A percentile compares a stretch with the other conserved stretches of the same genome.
These are phyloP conservation scores for Sphaerulina musiva DNA, from an alignment of 2,329 filamentous ascomycete genomes.

Conservation along the genomic window DNA sequence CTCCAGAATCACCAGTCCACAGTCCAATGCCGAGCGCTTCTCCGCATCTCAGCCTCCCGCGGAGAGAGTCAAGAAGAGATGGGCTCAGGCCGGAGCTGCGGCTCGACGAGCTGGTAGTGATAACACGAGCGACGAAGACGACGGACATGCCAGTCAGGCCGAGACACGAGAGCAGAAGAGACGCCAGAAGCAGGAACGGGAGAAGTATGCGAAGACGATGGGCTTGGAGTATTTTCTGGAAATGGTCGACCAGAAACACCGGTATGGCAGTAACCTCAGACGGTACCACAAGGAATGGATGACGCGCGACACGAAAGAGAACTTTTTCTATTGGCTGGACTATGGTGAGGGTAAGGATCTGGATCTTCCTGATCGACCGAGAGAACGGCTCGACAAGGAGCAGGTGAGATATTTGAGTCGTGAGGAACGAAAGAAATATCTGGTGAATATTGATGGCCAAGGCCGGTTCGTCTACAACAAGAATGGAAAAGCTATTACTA, in stretches of 20 bases:
- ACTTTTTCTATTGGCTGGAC: constrained; percentile 93
- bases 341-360: constrained; percentile 66
- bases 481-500: constrained; percentile 71
- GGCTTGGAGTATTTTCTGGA: constrained; percentile 78
- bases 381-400: constrained; percentile 68
- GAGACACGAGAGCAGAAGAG: constrained; percentile 33
- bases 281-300: constrained; percentile 84
- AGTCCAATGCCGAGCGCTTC: constrained; percentile 35
- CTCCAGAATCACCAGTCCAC: constrained; percentile 45
- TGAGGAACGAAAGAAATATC: constrained; percentile 74
- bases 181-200: constrained; percentile 49
- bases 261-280: constrained; percentile 76
- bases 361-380: constrained; percentile 64
- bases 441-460: constrained; percentile 66
- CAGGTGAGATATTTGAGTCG: constrained; percentile 75
- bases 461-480: constrained; percentile 83
- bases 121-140: constrained; percentile 43
- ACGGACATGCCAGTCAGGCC: constrained; percentile 30
- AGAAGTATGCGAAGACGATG: constrained; percentile 69
- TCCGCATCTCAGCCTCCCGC: constrained; percentile 14
- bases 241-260: constrained; percentile 67
- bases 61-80: constrained; percentile 53
- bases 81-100: constrained; percentile 67
- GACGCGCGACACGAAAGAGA: constrained; percentile 66
- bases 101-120: constrained; percentile 67